Evolutionary conservation across 106 monocot genomes (phyloP).

Genomic region (Chionographis japonica): DNA sequence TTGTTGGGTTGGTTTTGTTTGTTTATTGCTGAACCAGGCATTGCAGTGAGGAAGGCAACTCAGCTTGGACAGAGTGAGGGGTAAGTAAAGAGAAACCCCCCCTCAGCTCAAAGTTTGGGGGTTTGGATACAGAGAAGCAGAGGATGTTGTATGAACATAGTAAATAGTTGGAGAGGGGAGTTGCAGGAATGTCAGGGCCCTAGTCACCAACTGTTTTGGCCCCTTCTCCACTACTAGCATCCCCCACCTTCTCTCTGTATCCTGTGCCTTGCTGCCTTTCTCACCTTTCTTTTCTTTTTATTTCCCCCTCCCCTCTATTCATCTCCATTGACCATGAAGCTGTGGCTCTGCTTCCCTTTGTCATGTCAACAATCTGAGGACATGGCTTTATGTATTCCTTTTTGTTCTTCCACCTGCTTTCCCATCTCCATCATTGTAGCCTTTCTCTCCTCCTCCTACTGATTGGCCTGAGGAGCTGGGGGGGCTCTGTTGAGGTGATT

Average conservation of each 20-base stretch:
- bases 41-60: not conserved
- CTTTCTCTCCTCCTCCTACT: constrained; percentile 1
- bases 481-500: not conserved
- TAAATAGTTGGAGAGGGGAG: not conserved
- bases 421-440: constrained; percentile 27
- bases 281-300: not conserved
- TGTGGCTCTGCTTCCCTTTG: constrained; percentile 20
- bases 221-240: not conserved
- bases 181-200: constrained; percentile 9
- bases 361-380: constrained; percentile 18
- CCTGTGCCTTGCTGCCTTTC: not conserved
- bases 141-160: not conserved
- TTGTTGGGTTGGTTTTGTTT: constrained; percentile 13
- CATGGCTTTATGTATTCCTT: constrained; percentile 30
- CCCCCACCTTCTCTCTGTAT: not conserved
- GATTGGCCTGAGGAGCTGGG: not conserved
- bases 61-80: not conserved
- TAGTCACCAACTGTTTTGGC: constrained; percentile 1
- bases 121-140: not conserved
- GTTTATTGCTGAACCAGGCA: constrained; percentile 5
- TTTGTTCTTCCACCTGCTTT: constrained; percentile 13
- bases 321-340: constrained; percentile 20
- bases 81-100: not conserved
- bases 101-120: not conserved
- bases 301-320: constrained; percentile 1